Percentiles rank a stretch among this genome's conserved stretches.
Evolutionary conservation across 441 rosid species (phyloP).

Genomic region (Populus trichocarpa): DNA sequence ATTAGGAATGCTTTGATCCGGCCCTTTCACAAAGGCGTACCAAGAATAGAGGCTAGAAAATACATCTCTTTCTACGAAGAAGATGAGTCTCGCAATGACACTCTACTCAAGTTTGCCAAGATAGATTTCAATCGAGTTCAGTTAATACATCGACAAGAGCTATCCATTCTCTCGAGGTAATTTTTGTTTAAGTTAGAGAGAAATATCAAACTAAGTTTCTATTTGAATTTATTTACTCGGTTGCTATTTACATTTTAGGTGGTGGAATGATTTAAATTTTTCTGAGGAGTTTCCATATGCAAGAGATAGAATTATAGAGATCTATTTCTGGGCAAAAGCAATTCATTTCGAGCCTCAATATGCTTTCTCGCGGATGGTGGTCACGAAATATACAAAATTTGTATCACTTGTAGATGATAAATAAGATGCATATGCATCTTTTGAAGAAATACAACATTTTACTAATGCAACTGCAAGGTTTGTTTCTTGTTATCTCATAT

Average conservation of each 20-base stretch:
- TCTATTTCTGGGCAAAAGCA: slow-evolving; percentile 8
- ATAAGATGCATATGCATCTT: no score
- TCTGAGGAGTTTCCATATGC: no score
- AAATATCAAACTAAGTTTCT: not conserved
- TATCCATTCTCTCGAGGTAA: not conserved
- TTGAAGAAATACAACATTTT: no score
- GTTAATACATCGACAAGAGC: slow-evolving; percentile 2
- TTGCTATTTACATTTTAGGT: not conserved
- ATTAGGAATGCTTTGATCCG: no score
- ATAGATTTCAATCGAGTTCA: slow-evolving; percentile 13
- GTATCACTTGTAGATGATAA: not conserved
- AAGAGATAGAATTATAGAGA: slow-evolving; percentile 11
- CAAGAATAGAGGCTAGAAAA: not conserved
- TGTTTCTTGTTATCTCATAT: no score
- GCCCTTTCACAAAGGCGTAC: not conserved
- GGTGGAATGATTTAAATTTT: slow-evolving; percentile 20
- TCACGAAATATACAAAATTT: not conserved
- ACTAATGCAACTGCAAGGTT: no score
- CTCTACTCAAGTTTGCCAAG: no score
- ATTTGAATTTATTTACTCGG: not conserved
- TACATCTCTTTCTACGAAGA: no score
- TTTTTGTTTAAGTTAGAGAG: not conserved
- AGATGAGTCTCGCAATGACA: no score
- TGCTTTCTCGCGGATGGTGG: not conserved
- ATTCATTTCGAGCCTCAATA: not conserved